phyloP scores from a whole-genome alignment of 805 yeast genomes.

The Tetrapisispora phaffii region DNA sequence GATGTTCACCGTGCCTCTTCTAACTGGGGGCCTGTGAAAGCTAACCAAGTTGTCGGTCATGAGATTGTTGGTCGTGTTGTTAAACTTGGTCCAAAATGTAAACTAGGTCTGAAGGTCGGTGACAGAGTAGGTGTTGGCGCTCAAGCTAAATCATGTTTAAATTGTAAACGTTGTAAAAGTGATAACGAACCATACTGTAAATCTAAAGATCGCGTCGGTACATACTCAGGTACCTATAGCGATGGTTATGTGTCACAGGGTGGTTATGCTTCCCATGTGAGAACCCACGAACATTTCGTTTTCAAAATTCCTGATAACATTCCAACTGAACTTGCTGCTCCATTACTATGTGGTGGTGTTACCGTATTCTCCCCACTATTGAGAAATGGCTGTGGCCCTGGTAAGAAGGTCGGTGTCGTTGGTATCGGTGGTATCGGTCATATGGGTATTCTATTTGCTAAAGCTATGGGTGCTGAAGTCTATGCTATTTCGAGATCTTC shows the following conservation, averaged over 20 bases:
- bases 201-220: slow-evolving; percentile 33
- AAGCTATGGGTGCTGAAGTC: slow-evolving; percentile 52
- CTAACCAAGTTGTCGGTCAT: slow-evolving; percentile 50
- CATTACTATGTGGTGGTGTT: slow-evolving; percentile 69
- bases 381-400: slow-evolving; percentile 41
- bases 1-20: slow-evolving; percentile 31
- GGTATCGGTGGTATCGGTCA: slow-evolving; percentile 54
- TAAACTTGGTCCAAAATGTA: slow-evolving; percentile 49
- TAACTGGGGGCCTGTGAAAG: slow-evolving; percentile 15
- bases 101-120: slow-evolving; percentile 44
- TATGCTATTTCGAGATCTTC: slow-evolving; percentile 44
- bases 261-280: slow-evolving; percentile 59
- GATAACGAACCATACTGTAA: slow-evolving; percentile 56
- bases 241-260: slow-evolving; percentile 48
- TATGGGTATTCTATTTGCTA: slow-evolving; percentile 46
- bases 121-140: slow-evolving; percentile 80
- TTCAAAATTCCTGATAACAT: slow-evolving; percentile 52
- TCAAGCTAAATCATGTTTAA: slow-evolving; percentile 47
- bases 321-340: slow-evolving; percentile 50
- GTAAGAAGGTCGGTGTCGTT: slow-evolving; percentile 42
- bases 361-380: slow-evolving; percentile 62
- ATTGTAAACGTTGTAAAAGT: slow-evolving; percentile 49
- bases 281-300: slow-evolving; percentile 53
- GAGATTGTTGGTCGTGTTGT: slow-evolving; percentile 55
- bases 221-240: slow-evolving; percentile 38